phyloP scores from a whole-genome alignment of 148 eudicot species.

The Silene conica region DNA sequence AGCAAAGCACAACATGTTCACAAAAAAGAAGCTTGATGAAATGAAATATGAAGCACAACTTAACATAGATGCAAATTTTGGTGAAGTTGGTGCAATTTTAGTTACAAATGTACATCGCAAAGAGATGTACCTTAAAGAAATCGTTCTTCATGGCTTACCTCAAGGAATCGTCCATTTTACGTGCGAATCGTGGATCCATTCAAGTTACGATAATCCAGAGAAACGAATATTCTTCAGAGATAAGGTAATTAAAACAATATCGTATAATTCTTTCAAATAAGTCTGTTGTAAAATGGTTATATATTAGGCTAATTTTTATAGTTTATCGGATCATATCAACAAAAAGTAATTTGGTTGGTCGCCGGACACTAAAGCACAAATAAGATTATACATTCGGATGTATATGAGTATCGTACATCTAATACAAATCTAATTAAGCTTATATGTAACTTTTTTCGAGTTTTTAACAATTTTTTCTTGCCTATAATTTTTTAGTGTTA shows the following conservation, averaged over 20 bases:
- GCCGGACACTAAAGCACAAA: too few species aligned
- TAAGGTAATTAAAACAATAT: constrained; percentile 8
- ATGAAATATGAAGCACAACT: constrained; percentile 13
- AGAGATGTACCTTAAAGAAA: constrained; percentile 9
- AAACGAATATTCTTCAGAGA: constrained; percentile 6
- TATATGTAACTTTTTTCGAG: too few species aligned
- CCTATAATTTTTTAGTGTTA: too few species aligned
- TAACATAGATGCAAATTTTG: constrained; percentile 3
- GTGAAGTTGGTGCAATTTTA: constrained; percentile 5
- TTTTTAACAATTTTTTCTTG: too few species aligned
- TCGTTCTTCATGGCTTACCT: constrained; percentile 15
- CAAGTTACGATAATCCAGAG: constrained; percentile 1
- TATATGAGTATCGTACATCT: too few species aligned
- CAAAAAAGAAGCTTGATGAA: neutral
- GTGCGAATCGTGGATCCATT: constrained; percentile 11
- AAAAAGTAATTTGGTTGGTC: too few species aligned
- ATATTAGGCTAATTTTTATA: too few species aligned
- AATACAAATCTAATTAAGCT: too few species aligned
- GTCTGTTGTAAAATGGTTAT: too few species aligned
- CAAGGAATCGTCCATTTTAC: neutral
- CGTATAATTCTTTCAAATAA: too few species aligned
- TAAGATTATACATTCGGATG: too few species aligned
- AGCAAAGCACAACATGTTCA: constrained; percentile 20
- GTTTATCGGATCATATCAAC: too few species aligned
- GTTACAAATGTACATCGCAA: constrained; percentile 7